Conservation (phyloP, 2,329 filamentous ascomycete species). For the Colletotrichum cuscutae region DNA sequence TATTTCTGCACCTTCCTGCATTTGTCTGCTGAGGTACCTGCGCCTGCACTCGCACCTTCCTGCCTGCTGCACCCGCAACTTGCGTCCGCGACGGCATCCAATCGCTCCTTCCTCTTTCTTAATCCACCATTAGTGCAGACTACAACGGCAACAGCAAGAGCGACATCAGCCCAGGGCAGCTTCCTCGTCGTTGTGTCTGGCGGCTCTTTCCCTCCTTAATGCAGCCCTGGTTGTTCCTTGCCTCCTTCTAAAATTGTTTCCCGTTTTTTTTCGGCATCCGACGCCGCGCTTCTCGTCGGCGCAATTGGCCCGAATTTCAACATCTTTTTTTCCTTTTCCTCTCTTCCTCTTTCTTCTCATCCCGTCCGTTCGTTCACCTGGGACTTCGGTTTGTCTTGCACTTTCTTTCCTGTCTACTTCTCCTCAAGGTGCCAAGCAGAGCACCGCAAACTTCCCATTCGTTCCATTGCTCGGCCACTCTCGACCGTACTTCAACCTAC, state of each 20-base stretch:
- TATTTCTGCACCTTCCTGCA: not conserved
- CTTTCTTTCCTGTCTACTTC: not conserved
- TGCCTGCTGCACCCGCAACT: slow-evolving; percentile 3
- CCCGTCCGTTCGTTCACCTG: not conserved
- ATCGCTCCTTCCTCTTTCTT: slow-evolving; percentile 4
- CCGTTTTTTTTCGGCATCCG: not conserved
- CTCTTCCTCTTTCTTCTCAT: slow-evolving; percentile 2
- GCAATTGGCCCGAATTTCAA: slow-evolving; percentile 9
- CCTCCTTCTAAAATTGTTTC: slow-evolving; percentile 3
- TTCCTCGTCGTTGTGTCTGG: not conserved
- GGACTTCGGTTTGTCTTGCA: not conserved
- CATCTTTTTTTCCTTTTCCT: not conserved
- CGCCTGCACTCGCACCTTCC: not conserved
- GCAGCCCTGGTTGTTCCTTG: not conserved
- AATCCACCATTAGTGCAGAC: not conserved
- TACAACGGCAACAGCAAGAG: too few species aligned
- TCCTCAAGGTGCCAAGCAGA: not conserved
- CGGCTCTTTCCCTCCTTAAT: not conserved
- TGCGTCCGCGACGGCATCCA: not conserved
- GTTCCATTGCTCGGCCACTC: not conserved
- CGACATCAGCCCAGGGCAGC: not conserved
- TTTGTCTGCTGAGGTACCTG: not conserved
- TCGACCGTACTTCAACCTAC: not conserved
- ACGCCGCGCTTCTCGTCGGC: slow-evolving; percentile 9
- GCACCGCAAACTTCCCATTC: not conserved